Percentiles rank a stretch among this genome's conserved stretches.
These are phyloP conservation scores for Aspergillus sclerotiicarbonarius DNA, from an alignment of 495 filamentous ascomycete species.

Conservation along the genomic window DNA sequence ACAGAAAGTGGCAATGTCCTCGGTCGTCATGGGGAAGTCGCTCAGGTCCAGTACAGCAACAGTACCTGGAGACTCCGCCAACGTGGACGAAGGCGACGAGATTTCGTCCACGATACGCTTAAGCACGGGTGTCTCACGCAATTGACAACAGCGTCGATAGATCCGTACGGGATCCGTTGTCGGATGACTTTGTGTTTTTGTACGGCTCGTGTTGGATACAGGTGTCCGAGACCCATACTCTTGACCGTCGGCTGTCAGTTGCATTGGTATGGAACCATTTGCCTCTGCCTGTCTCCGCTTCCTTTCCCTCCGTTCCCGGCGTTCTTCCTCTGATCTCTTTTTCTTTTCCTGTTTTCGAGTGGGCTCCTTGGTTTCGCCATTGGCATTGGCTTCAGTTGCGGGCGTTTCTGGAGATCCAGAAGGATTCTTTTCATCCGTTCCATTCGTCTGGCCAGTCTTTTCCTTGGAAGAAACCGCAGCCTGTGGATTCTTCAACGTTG, in stretches of 20 bases:
- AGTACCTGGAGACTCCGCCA: conserved; percentile 61
- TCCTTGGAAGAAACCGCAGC: conserved; percentile 59
- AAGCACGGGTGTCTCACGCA: conserved; percentile 85
- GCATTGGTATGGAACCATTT: conserved; percentile 77
- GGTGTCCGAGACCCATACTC: conserved; percentile 42
- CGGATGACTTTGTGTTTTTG: conserved; percentile 63
- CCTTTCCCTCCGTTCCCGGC: conserved; percentile 82
- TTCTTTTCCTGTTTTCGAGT: conserved; percentile 85
- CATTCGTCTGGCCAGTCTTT: conserved; percentile 21
- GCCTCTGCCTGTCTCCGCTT: conserved; percentile 75
- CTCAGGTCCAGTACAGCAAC: conserved; percentile 80
- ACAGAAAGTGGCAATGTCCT: conserved; percentile 80
- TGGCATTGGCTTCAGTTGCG: conserved; percentile 29
- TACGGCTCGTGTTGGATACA: conserved; percentile 25
- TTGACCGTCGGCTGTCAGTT: conserved; percentile 60
- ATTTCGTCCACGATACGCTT: conserved; percentile 88
- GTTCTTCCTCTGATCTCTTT: conserved; percentile 82
- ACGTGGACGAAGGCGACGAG: conserved; percentile 58
- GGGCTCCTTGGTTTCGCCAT: conserved; percentile 46
- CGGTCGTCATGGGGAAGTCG: conserved; percentile 75
- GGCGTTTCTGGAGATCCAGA: conserved; percentile 18
- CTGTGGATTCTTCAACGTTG: conserved; percentile 63
- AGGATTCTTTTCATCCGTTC: conserved; percentile 18
- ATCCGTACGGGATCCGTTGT: conserved; percentile 91
- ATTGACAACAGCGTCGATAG: conserved; percentile 90